Percentiles rank a stretch among this genome's conserved stretches.
phyloP scores from a whole-genome alignment of 2,329 filamentous ascomycete species.

The Clonostachys solani region DNA sequence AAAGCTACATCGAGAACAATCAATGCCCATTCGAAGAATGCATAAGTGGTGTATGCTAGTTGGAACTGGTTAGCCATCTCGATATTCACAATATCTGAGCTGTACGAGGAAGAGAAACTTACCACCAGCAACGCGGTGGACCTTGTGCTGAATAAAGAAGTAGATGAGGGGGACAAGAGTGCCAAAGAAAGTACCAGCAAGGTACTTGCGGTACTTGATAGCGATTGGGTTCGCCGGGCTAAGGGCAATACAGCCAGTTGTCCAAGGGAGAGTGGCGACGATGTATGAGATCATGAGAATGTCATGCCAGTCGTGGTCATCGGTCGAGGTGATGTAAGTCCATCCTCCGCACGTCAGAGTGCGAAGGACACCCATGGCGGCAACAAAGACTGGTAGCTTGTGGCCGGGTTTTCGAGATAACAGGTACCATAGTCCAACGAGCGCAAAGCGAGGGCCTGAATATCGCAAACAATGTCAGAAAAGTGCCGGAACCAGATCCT shows the following conservation, averaged over 20 bases:
- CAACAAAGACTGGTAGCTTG: conserved; percentile 76
- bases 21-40: conserved; percentile 96
- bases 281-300: conserved; percentile 99
- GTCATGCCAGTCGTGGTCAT: conserved; percentile 98
- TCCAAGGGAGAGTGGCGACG: conserved; percentile 93
- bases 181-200: conserved; percentile 82
- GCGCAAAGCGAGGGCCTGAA: conserved; percentile 79
- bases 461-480: background rate
- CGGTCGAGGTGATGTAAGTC: conserved; percentile 98
- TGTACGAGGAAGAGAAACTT: conserved; percentile 24
- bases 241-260: conserved; percentile 79
- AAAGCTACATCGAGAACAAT: conserved; percentile 95
- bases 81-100: background rate
- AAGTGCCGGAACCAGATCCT: background rate
- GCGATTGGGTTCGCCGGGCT: conserved; percentile 81
- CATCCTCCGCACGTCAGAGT: conserved; percentile 94
- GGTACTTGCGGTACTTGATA: conserved; percentile 82
- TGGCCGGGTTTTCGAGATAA: conserved; percentile 74
- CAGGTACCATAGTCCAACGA: conserved; percentile 90
- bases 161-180: conserved; percentile 88
- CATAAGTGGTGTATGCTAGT: conserved; percentile 91
- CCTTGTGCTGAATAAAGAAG: conserved; percentile 98
- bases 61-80: background rate
- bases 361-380: conserved; percentile 75
- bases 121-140: conserved; percentile 92